Evolutionary conservation across 352 stramenopile species (phyloP).

Genomic region (Bremia lactucae): DNA sequence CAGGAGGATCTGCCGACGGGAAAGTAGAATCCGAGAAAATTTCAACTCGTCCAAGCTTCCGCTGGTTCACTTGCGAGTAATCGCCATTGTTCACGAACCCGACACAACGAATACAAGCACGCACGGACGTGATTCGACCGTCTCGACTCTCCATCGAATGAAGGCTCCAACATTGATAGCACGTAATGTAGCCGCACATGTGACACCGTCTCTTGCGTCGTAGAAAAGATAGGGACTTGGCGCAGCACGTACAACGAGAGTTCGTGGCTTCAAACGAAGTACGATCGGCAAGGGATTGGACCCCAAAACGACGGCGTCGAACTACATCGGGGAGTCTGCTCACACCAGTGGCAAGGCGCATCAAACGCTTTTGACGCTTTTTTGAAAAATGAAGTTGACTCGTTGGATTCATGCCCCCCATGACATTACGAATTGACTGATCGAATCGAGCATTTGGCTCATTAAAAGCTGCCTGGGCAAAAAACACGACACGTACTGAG

Average conservation of each 20-base stretch:
- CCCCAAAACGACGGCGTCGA: conserved; percentile 40
- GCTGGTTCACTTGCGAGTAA: conserved; percentile 31
- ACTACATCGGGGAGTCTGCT: conserved; percentile 36
- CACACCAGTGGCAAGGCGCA: conserved; percentile 27
- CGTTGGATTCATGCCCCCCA: conserved; percentile 7
- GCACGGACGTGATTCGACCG: conserved; percentile 28
- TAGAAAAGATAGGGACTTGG: conserved; percentile 29
- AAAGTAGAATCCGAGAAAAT: conserved; percentile 14
- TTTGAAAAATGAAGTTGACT: conserved; percentile 12
- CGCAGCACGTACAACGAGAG: conserved; percentile 45
- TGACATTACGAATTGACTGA: conserved; percentile 15
- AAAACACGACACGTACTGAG: conserved; percentile 34
- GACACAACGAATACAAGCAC: conserved; percentile 38
- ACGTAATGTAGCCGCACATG: conserved; percentile 30
- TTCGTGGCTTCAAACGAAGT: conserved; percentile 37
- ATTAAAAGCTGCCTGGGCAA: conserved; percentile 10
- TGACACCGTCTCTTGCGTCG: conserved; percentile 28
- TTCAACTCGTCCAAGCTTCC: conserved; percentile 13
- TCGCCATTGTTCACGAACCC: conserved; percentile 42
- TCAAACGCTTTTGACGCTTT: conserved; percentile 25
- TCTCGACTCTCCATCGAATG: conserved; percentile 22
- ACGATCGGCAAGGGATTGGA: conserved; percentile 40
- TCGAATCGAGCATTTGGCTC: conserved; percentile 13
- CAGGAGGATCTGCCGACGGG: conserved; percentile 7
- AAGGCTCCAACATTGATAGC: conserved; percentile 29